Conservation (phyloP, 1,139 yeast species). For the Diutina ranongensis region DNA sequence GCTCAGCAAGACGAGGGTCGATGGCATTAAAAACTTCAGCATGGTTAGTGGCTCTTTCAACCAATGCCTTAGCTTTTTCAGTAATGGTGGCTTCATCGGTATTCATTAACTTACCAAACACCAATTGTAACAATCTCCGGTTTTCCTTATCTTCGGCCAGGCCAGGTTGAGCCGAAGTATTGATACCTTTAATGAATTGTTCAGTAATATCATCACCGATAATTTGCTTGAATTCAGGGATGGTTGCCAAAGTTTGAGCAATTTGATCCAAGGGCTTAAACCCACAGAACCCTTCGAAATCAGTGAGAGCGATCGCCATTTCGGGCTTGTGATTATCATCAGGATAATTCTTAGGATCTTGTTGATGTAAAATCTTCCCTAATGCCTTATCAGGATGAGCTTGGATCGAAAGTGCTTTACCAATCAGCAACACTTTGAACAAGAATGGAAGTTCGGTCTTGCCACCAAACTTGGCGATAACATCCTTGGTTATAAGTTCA, state of each 20-base stretch:
- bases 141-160: conserved; percentile 39
- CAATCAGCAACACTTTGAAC: conserved; percentile 86
- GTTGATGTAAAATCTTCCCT: conserved; percentile 62
- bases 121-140: conserved; percentile 54
- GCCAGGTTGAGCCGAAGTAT: conserved; percentile 32
- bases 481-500: conserved; percentile 40
- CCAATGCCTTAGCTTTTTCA: conserved; percentile 47
- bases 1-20: conserved; percentile 47
- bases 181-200: conserved; percentile 40
- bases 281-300: conserved; percentile 96
- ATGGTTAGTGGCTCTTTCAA: conserved; percentile 42
- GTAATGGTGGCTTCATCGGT: conserved; percentile 46
- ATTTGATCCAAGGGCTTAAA: conserved; percentile 83
- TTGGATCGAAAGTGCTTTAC: conserved; percentile 87
- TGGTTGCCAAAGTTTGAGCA: conserved; percentile 47
- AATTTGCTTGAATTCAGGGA: conserved; percentile 66
- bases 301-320: conserved; percentile 96
- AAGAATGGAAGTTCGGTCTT: conserved; percentile 74
- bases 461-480: conserved; percentile 58
- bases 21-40: conserved; percentile 38
- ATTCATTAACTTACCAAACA: conserved; percentile 78
- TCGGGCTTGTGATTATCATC: conserved; percentile 98
- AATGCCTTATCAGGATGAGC: conserved; percentile 94
- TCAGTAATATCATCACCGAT: conserved; percentile 52
- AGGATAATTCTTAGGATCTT: conserved; percentile 90